Percentiles rank a stretch among this genome's conserved stretches.
Conservation (phyloP, 2,329 filamentous ascomycete genomes). For the Pezizomycotina sp. region DNA sequence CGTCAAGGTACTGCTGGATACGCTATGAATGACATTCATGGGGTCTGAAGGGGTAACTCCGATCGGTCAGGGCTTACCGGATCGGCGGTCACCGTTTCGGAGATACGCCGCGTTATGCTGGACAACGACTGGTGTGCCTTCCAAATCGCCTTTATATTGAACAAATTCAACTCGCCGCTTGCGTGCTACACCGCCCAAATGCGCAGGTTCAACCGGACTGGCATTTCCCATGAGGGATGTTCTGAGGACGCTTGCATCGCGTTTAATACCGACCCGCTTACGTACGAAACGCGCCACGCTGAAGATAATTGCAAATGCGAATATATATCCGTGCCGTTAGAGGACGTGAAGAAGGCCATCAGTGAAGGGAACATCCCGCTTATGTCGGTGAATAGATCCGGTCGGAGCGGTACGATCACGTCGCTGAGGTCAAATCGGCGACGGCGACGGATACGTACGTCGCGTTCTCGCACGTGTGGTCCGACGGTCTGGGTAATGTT, state of each 20-base stretch:
- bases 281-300: conserved; percentile 16
- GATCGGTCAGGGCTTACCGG: too few relatives aligned
- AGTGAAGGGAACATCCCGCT: conserved; percentile 12
- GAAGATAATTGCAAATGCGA: conserved; percentile 8
- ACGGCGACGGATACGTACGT: conserved; percentile 19
- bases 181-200: conserved; percentile 10
- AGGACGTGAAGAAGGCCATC: conserved; percentile 17
- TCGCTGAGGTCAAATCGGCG: conserved; percentile 11
- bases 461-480: conserved; percentile 22
- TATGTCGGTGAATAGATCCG: conserved; percentile 5
- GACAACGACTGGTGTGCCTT: conserved; percentile 12
- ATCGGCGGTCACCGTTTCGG: too few relatives aligned
- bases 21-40: too few relatives aligned
- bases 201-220: not conserved
- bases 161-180: conserved; percentile 7
- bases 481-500: conserved; percentile 21
- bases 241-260: conserved; percentile 5
- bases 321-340: conserved; percentile 10
- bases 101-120: too few relatives aligned
- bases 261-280: conserved; percentile 13
- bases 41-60: too few relatives aligned
- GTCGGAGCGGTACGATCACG: conserved; percentile 8
- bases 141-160: conserved; percentile 10
- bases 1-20: too few relatives aligned
- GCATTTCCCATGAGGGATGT: conserved; percentile 10